A percentile compares a stretch with the other conserved stretches of the same genome.
These are phyloP conservation scores for Fusarium sp. DNA, from an alignment of 2,329 filamentous ascomycete genomes.

Conservation along the genomic window DNA sequence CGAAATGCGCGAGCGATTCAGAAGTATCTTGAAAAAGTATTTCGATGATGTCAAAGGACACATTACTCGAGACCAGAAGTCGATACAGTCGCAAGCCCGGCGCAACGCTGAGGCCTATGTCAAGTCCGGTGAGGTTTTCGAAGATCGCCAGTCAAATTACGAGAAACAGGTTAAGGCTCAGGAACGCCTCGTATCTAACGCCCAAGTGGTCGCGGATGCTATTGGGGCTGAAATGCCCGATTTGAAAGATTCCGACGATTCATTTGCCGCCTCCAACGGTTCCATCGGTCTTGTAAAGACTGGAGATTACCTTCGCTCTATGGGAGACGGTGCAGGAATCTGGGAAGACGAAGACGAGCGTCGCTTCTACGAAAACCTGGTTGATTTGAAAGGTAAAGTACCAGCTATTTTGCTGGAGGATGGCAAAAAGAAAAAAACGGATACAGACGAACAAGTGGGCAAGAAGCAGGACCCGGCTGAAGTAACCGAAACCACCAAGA, in stretches of 20 bases:
- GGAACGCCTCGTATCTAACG: conserved; percentile 89
- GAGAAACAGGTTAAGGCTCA: conserved; percentile 94
- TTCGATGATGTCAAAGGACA: conserved; percentile 94
- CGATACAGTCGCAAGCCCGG: conserved; percentile 84
- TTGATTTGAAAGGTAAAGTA: conserved; percentile 95
- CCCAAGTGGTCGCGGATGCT: conserved; percentile 89
- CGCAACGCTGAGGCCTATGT: conserved; percentile 98
- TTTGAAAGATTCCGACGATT: conserved; percentile 82
- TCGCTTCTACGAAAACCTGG: conserved; percentile 96
- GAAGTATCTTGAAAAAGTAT: conserved; percentile 85
- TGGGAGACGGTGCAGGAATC: conserved; percentile 90
- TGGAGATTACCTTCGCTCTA: conserved; percentile 89
- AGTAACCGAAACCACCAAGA: conserved; percentile 61
- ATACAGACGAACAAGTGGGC: conserved; percentile 82
- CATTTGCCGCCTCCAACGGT: conserved; percentile 72
- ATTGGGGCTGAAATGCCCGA: conserved; percentile 94
- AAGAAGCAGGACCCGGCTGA: conserved; percentile 74
- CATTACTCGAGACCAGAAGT: conserved; percentile 90
- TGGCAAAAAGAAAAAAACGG: conserved; percentile 90
- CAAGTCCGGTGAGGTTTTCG: conserved; percentile 97
- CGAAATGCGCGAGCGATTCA: conserved; percentile 87
- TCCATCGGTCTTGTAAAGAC: conserved; percentile 94
- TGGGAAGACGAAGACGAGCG: conserved; percentile 99
- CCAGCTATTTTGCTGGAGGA: conserved; percentile 94
- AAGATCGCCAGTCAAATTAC: conserved; percentile 94